These are phyloP conservation scores for Hypericum perforatum DNA, from an alignment of 345 rosid genomes.

Conservation along the genomic window DNA sequence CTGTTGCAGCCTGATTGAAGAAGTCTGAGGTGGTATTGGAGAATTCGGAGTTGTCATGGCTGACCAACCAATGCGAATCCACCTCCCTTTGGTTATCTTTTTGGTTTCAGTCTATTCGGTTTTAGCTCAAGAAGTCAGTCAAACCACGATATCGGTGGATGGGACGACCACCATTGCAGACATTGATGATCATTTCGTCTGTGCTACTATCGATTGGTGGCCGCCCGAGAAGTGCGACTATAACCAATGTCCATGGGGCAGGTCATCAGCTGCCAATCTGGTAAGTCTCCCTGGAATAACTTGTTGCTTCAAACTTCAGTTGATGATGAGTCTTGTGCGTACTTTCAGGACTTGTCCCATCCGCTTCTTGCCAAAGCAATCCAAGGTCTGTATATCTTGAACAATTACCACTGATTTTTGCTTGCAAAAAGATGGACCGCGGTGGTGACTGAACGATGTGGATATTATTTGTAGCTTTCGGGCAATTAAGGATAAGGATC, in stretches of 20 bases:
- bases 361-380: constrained; percentile 72
- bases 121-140: constrained; percentile 35
- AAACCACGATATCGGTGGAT: constrained; percentile 38
- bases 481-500: constrained; percentile 67
- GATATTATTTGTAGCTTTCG: constrained; percentile 44
- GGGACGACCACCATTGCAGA: constrained; percentile 40
- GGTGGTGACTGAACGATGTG: not conserved
- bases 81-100: constrained; percentile 24
- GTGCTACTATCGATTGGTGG: constrained; percentile 99
- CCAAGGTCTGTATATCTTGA: constrained; percentile 40
- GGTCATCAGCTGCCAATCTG: constrained; percentile 70
- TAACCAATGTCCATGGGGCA: constrained; percentile 83
- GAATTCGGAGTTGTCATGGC: too few relatives aligned
- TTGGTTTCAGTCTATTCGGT: constrained; percentile 35
- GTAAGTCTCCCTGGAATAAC: constrained; percentile 27
- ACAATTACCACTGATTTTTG: not conserved
- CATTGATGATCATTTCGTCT: constrained; percentile 70
- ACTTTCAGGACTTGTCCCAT: constrained; percentile 65
- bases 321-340: constrained; percentile 5
- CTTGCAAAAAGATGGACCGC: not conserved
- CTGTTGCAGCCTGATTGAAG: too few relatives aligned
- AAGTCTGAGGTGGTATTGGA: too few relatives aligned
- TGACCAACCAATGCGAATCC: constrained; percentile 35
- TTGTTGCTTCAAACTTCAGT: constrained; percentile 2
- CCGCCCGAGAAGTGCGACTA: constrained; percentile 96